Conservation (phyloP, 2,329 filamentous ascomycete genomes). For the Calycina herbarum region DNA sequence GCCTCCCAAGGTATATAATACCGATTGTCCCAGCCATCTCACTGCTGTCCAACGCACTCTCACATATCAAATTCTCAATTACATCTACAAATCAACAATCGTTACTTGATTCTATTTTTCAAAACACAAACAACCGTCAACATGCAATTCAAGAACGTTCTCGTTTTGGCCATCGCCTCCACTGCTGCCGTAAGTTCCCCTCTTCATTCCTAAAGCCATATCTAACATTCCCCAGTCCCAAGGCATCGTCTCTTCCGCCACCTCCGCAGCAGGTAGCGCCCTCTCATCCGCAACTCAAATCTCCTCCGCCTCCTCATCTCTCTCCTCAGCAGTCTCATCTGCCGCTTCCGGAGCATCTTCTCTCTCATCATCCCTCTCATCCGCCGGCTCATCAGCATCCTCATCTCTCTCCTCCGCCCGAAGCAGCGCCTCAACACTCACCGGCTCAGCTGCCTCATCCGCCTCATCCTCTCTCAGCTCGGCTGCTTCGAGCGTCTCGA, state of each 20-base stretch:
- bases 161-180: constrained; percentile 32
- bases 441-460: constrained; percentile 12
- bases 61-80: background rate
- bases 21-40: background rate
- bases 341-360: constrained; percentile 9
- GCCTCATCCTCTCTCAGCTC: constrained; percentile 11
- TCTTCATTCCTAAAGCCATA: background rate
- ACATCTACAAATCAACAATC: background rate
- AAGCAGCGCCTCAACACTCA: constrained; percentile 1
- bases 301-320: constrained; percentile 15
- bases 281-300: constrained; percentile 15
- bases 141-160: constrained; percentile 36
- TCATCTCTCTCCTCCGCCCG: constrained; percentile 13
- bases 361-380: constrained; percentile 10
- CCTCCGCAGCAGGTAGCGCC: background rate
- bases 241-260: constrained; percentile 18
- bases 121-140: constrained; percentile 14
- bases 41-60: background rate
- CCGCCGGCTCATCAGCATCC: constrained; percentile 15
- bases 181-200: constrained; percentile 22
- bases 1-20: background rate
- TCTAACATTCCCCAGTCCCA: constrained; percentile 21
- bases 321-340: constrained; percentile 15
- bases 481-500: constrained; percentile 3
- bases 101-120: background rate